Base-by-base conservation (phyloP, 345 rosid genomes). In the Populus ilicifolia region DNA sequence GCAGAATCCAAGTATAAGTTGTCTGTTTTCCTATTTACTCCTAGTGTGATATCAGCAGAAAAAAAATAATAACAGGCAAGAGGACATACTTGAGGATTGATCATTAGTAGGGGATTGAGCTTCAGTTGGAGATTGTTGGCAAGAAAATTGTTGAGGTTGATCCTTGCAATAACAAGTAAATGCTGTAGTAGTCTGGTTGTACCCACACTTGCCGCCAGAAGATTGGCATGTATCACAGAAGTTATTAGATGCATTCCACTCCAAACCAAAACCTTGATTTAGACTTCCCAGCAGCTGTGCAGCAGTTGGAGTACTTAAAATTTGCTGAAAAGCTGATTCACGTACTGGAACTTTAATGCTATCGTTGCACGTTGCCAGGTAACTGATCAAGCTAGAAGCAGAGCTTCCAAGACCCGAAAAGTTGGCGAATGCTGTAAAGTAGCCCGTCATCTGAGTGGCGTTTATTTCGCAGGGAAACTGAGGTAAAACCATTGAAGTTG, bases 131-230 rank as follows among this genome's bases (percentile, higher is more conserved):
- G 44, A 41, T 41, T 41, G 0, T 41, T 2, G 46, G 46, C 46
- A 41, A 41, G 4, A 43, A 5, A 0, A 16, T 5, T 4, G 50
- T 6, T 9, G 23, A 12, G 69, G 18, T 17, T 5, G 9, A 21
- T 87, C 71, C 1, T 16, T 1, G 35, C 69, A 52, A 69, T 80
- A 84, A 68, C 90, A 88, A 46, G 30, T 17, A n/a, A 87, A 87
- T 20, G 1, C 9, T 9, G 6, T 5, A 17, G 62, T 8, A 4
- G 0, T 43, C 18, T 13, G 14, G 64, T 73, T 23, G 56, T 39
- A 78, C 16, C 90, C 90, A 36, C 90, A 89, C 65, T 30, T 12
- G 17, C 93, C 93, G 1, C 43, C 16, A 1, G 83, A 52, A 0
- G 0, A 0, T 1, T 12, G 2, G 74, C 92, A 89, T 2, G 0